These are phyloP conservation scores for Lycium ferocissimum DNA, from an alignment of 257 asterid species.

Conservation along the genomic window DNA sequence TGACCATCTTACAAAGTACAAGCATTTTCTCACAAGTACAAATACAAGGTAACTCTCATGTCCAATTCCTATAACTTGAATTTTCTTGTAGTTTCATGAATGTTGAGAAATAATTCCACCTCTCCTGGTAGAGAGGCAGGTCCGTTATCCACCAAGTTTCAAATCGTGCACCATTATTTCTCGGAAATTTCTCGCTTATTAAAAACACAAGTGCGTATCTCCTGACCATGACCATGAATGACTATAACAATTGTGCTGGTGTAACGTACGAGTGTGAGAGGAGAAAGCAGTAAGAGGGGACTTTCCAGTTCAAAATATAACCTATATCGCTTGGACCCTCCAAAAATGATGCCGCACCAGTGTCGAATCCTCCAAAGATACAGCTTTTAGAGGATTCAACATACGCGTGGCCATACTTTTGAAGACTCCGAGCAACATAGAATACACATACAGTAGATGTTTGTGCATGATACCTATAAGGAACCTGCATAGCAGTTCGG, in stretches of 20 bases:
- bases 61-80: neutral
- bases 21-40: neutral
- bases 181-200: neutral
- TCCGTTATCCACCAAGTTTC: neutral
- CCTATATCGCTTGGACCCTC: neutral
- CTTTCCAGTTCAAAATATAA: neutral
- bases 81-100: neutral
- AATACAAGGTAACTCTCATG: neutral
- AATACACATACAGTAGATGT: neutral
- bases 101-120: neutral
- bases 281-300: neutral
- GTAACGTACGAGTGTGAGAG: neutral
- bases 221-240: neutral
- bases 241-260: neutral
- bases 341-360: neutral
- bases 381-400: too few species aligned
- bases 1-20: neutral
- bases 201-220: neutral
- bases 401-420: neutral
- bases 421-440: neutral
- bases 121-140: neutral
- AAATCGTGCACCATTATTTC: neutral
- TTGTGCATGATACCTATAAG: constrained; percentile 57
- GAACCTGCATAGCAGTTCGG: constrained; percentile 61
- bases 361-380: neutral